These are phyloP conservation scores for Cynara cardunculus DNA, from an alignment of 129 eudicot genomes.

Conservation along the genomic window DNA sequence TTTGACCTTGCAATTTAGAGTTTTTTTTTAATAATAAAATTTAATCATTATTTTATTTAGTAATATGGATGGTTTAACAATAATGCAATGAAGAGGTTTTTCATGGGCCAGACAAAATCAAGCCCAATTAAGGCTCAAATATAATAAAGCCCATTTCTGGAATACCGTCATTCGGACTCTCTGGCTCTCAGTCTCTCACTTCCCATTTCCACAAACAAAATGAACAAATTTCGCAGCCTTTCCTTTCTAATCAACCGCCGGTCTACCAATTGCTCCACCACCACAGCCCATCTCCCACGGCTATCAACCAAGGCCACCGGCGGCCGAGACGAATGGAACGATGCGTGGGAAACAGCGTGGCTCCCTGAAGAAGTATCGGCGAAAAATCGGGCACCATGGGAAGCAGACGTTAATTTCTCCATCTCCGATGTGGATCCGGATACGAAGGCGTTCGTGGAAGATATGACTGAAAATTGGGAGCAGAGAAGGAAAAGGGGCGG, in stretches of 20 bases:
- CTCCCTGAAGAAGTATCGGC: constrained; percentile 73
- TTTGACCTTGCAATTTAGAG: too few species aligned
- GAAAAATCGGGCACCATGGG: constrained; percentile 75
- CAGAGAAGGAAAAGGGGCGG: constrained; percentile 52
- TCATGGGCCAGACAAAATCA: too few species aligned
- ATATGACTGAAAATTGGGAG: constrained; percentile 92
- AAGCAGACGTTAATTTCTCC: constrained; percentile 71
- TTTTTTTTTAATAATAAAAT: too few species aligned
- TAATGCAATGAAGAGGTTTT: too few species aligned
- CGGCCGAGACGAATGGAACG: constrained; percentile 75
- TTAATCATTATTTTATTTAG: too few species aligned
- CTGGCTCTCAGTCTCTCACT: background rate
- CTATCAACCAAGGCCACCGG: constrained; percentile 34
- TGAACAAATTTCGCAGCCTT: constrained; percentile 7
- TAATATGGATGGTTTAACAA: too few species aligned
- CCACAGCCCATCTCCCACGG: constrained; percentile 15
- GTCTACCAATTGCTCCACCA: constrained; percentile 7
- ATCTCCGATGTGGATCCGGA: constrained; percentile 56
- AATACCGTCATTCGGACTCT: background rate
- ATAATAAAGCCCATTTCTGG: background rate
- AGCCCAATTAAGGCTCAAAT: background rate
- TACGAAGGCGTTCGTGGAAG: constrained; percentile 87
- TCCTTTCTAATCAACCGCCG: constrained; percentile 15
- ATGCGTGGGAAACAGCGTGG: constrained; percentile 95
- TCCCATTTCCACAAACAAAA: background rate